Percentiles rank a stretch among this genome's conserved stretches.
Evolutionary conservation across 495 filamentous ascomycete genomes (phyloP).

Genomic region (Podospora pseudoanserina): DNA sequence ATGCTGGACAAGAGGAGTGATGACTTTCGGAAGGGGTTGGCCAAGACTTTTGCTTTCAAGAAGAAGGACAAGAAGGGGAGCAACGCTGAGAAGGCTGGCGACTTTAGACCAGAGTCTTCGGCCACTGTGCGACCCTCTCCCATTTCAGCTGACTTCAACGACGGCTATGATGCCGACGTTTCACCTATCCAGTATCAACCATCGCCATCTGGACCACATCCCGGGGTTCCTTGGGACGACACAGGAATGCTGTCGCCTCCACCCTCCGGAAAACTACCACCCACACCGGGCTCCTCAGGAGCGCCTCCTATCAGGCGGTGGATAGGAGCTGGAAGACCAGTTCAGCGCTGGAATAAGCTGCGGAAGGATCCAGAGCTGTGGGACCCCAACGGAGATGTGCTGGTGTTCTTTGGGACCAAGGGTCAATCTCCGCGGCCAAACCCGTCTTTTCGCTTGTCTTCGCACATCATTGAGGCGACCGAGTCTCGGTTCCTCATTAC

Average conservation of each 20-base stretch:
- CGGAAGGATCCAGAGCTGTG: slow-evolving; percentile 60
- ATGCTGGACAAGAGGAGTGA: slow-evolving; percentile 53
- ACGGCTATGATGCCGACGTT: slow-evolving; percentile 28
- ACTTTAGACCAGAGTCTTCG: slow-evolving; percentile 34
- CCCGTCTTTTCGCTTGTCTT: slow-evolving; percentile 56
- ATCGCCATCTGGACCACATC: slow-evolving; percentile 6
- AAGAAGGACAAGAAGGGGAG: slow-evolving; percentile 42
- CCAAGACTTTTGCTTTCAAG: slow-evolving; percentile 45
- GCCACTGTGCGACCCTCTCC: slow-evolving; percentile 33
- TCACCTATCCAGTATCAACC: slow-evolving; percentile 16
- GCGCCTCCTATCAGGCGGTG: slow-evolving; percentile 47
- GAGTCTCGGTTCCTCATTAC: slow-evolving; percentile 52
- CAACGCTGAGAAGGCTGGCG: slow-evolving; percentile 18
- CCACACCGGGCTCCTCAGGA: slow-evolving; percentile 28
- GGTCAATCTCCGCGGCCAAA: slow-evolving; percentile 42
- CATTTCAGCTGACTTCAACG: slow-evolving; percentile 21
- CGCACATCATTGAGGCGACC: slow-evolving; percentile 53
- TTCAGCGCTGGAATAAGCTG: slow-evolving; percentile 53
- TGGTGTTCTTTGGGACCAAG: slow-evolving; percentile 52
- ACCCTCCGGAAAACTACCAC: slow-evolving; percentile 35
- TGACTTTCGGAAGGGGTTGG: slow-evolving; percentile 47
- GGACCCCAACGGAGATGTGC: slow-evolving; percentile 59
- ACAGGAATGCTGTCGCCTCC: slow-evolving; percentile 28
- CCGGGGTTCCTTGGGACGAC: slow-evolving; percentile 12
- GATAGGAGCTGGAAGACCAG: slow-evolving; percentile 44